These are phyloP conservation scores for Dactylella cylindrospora DNA, from an alignment of 2,329 filamentous ascomycete genomes.

Conservation along the genomic window DNA sequence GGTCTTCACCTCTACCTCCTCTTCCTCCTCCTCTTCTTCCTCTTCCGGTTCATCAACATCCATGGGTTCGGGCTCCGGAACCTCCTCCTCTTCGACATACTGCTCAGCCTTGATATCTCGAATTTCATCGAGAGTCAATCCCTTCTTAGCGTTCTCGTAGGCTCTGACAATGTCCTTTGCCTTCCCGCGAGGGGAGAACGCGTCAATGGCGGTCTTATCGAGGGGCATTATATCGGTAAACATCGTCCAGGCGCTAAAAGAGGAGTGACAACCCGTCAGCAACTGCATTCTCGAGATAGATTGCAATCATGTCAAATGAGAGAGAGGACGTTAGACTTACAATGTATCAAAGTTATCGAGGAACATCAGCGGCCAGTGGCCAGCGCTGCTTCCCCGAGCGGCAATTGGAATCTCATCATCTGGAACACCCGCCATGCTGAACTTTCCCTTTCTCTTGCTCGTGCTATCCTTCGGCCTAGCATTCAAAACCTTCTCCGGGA, in stretches of 20 bases:
- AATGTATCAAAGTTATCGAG: constrained; percentile 53
- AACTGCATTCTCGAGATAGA: neutral
- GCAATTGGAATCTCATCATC: constrained; percentile 40
- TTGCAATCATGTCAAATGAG: neutral
- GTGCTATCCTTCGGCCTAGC: constrained; percentile 59
- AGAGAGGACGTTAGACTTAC: constrained; percentile 61
- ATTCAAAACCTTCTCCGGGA: constrained; percentile 74
- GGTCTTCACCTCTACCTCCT: constrained; percentile 63
- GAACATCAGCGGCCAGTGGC: constrained; percentile 43
- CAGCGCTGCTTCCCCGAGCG: constrained; percentile 33
- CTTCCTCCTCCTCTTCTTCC: constrained; percentile 54
- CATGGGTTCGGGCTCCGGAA: constrained; percentile 44
- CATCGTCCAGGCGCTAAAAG: constrained; percentile 77
- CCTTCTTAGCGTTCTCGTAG: constrained; percentile 76
- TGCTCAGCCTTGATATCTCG: constrained; percentile 73
- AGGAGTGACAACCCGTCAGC: constrained; percentile 42
- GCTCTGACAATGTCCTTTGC: constrained; percentile 78
- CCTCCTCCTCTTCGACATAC: constrained; percentile 49
- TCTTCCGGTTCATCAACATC: constrained; percentile 52
- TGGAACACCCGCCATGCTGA: constrained; percentile 28
- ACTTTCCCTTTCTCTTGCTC: constrained; percentile 45
- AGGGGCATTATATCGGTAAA: constrained; percentile 81
- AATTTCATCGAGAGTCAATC: constrained; percentile 76
- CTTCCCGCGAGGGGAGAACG: constrained; percentile 69
- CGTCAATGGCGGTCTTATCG: constrained; percentile 69